phyloP scores from a whole-genome alignment of 1,139 yeast species.

The Williopsis jadinii region DNA sequence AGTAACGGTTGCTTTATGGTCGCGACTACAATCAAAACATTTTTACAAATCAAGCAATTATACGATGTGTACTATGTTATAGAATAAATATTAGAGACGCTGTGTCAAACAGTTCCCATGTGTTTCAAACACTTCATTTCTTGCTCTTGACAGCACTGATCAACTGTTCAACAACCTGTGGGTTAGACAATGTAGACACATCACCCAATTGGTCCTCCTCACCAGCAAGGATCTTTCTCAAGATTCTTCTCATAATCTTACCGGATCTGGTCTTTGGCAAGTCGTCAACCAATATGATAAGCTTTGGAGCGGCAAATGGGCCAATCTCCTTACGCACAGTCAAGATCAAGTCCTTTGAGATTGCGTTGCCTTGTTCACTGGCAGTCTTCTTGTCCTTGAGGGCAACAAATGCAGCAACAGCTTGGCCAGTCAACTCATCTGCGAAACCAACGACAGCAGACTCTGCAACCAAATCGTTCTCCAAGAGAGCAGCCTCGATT shows the following conservation, averaged over 20 bases:
- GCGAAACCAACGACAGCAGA: constrained; percentile 78
- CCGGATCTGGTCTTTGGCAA: constrained; percentile 82
- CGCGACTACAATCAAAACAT: too few relatives aligned
- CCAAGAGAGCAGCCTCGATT: constrained; percentile 72
- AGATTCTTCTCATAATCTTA: constrained; percentile 77
- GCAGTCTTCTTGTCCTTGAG: constrained; percentile 42
- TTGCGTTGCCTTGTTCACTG: constrained; percentile 29
- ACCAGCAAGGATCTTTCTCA: constrained; percentile 70
- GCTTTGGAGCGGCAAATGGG: constrained; percentile 78
- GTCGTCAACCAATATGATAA: constrained; percentile 64
- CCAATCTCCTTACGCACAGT: constrained; percentile 79
- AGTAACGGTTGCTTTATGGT: too few relatives aligned
- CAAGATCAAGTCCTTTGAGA: constrained; percentile 61
- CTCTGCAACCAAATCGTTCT: constrained; percentile 64
- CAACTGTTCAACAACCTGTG: constrained; percentile 59
- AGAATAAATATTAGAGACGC: too few relatives aligned
- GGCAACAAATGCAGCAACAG: constrained; percentile 75
- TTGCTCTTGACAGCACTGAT: constrained; percentile 48
- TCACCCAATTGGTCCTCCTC: constrained; percentile 78
- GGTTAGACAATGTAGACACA: constrained; percentile 70
- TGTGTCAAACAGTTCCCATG: too few relatives aligned
- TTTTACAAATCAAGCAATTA: too few relatives aligned
- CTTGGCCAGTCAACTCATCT: constrained; percentile 77
- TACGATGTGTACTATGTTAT: too few relatives aligned
- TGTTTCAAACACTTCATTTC: constrained; percentile 4